Base-by-base conservation (phyloP, 441 rosid genomes). In the Eruca vesicaria region DNA sequence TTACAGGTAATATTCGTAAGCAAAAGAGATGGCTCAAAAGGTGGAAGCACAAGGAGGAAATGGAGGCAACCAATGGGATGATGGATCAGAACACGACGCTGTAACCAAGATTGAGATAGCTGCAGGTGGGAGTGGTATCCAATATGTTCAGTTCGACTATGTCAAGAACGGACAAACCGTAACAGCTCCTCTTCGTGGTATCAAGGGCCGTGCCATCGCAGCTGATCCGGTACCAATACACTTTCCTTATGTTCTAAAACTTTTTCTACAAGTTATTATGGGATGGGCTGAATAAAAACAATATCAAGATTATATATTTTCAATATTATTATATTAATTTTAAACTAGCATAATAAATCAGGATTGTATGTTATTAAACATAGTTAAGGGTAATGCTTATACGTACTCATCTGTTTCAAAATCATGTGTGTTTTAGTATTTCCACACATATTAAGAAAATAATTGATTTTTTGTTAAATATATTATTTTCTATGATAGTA, bases 21-120 rank as follows among this genome's bases (percentile, higher is more conserved):
- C 59, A 55, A 55, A 55, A 55, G 29, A 55, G 59, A 55, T 55
- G 59, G 59, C 59, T 15, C 59, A 55, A 55, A 55, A 55, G 59
- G 29, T 55, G 28, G 59, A 55, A 55, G 15, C 59, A 55, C 59
- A 55, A 55, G 59, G 59, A 55, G 59, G 59, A 5, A 55, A 55
- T 4, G 59, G 59, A 9, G 59, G 59, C 59, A 55, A 20, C 59
- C 29, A 55, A 20, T 55, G 28, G 28, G 59, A 55, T 21, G 59
- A 55, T 11, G 59, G 59, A 55, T 55, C 59, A 4, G 59, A 55
- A 20, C 31, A 55, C 59, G 59, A 55, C 2, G 59, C 59, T 9
- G 59, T 55, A 21, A 55, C 59, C 29, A 55, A 55, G 59, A 55
- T 55, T 55, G 3, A 5, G 59, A 1, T 7, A 0, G 59, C 15